phyloP scores from a whole-genome alignment of 495 filamentous ascomycete genomes.

The Alectoria sarmentosa region DNA sequence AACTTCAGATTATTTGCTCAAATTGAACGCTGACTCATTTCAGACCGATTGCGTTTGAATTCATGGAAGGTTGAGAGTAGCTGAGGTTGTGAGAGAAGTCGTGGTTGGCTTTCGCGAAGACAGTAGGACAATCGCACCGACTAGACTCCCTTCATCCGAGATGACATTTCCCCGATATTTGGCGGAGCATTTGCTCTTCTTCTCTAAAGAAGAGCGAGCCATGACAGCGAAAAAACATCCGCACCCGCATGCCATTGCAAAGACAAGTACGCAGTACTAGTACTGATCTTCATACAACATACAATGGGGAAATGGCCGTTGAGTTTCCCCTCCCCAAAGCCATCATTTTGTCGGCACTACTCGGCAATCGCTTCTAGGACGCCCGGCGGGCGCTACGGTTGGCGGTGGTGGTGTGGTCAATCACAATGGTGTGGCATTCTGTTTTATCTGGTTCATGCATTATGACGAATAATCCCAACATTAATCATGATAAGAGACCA shows the following conservation, averaged over 20 bases:
- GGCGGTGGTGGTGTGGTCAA: no score
- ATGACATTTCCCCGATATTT: neutral
- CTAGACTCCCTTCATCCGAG: constrained; percentile 18
- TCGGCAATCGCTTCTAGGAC: neutral
- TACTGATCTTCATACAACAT: neutral
- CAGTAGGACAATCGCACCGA: neutral
- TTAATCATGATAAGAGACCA: neutral
- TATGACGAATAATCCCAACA: neutral
- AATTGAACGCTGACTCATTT: neutral
- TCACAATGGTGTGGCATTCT: no score
- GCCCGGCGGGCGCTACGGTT: neutral
- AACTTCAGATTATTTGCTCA: neutral
- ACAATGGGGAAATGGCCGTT: neutral
- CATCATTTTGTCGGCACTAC: constrained; percentile 3
- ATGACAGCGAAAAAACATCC: neutral
- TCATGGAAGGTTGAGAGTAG: neutral
- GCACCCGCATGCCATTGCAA: neutral
- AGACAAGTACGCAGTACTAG: neutral
- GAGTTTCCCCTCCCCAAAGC: neutral
- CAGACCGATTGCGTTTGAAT: neutral
- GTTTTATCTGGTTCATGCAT: neutral
- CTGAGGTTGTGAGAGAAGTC: neutral
- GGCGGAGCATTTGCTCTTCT: neutral
- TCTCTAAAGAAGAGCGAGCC: neutral
- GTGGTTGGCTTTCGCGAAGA: neutral